Evolutionary conservation across 140 eudicot species (phyloP).

Genomic region (Eryngium alpinum): DNA sequence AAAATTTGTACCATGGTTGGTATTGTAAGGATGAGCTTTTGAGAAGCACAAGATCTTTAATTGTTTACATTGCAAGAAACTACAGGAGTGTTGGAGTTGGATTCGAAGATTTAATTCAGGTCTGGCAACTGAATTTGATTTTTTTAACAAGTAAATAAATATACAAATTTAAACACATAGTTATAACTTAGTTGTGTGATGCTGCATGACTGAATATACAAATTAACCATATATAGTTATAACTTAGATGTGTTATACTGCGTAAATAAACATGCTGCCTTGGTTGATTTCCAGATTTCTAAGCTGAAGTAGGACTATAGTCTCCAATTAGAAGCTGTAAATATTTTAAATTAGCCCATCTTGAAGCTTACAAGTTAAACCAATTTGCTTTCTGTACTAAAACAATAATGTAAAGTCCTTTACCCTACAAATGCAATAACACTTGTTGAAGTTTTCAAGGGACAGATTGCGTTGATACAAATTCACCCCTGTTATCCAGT

Average conservation of each 20-base stretch:
- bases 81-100: conserved; percentile 68
- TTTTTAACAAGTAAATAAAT: background rate
- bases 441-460: no score
- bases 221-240: background rate
- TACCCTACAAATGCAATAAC: no score
- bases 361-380: no score
- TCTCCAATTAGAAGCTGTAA: background rate
- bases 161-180: background rate
- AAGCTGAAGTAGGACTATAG: background rate
- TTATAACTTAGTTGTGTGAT: background rate
- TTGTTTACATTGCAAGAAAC: conserved; percentile 60
- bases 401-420: no score
- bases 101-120: conserved; percentile 82
- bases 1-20: conserved; percentile 69
- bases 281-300: background rate
- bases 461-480: no score
- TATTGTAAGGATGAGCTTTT: conserved; percentile 76
- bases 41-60: conserved; percentile 73
- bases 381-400: no score
- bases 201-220: background rate
- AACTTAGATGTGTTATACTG: background rate
- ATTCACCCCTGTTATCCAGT: no score
- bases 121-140: conserved; percentile 13
- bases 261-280: background rate
- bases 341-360: no score